These are phyloP conservation scores for Solanum virginianum DNA, from an alignment of 257 asterid genomes.

Conservation along the genomic window DNA sequence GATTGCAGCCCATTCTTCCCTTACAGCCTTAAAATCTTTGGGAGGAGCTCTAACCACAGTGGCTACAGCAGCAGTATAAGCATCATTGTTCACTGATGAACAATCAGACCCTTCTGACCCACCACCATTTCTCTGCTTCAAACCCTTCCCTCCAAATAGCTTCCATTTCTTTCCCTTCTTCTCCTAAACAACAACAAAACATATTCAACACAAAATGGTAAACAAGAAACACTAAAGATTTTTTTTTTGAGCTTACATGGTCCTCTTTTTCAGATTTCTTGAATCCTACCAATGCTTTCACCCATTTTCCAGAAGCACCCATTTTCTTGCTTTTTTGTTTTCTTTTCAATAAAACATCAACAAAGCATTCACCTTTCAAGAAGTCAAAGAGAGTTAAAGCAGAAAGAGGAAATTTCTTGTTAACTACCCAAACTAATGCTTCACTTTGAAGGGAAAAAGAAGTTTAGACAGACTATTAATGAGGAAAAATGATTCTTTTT, in stretches of 20 bases:
- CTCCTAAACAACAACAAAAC: slow-evolving; percentile 22
- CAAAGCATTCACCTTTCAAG: background rate
- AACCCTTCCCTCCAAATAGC: slow-evolving; percentile 48
- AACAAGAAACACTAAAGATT: background rate
- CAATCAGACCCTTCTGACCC: slow-evolving; percentile 44
- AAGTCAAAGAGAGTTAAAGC: background rate
- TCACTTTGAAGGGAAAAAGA: background rate
- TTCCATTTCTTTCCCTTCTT: slow-evolving; percentile 85
- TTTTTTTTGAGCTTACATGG: slow-evolving; percentile 37
- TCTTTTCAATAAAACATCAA: background rate
- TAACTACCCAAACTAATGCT: background rate
- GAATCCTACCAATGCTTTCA: slow-evolving; percentile 63
- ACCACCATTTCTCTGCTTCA: slow-evolving; percentile 24
- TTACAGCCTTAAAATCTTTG: slow-evolving; percentile 66
- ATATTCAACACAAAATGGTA: background rate
- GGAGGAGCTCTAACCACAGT: slow-evolving; percentile 90
- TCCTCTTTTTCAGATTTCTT: slow-evolving; percentile 73
- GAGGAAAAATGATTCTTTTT: background rate
- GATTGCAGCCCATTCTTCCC: slow-evolving; percentile 92
- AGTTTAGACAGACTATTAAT: background rate
- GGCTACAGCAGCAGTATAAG: slow-evolving; percentile 71
- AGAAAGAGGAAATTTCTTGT: background rate
- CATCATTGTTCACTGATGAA: slow-evolving; percentile 44
- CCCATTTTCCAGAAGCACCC: slow-evolving; percentile 95
- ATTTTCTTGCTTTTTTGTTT: slow-evolving; percentile 16